Conservation (phyloP, 176 grass and related monocot genomes). For the Triticum turgidum region DNA sequence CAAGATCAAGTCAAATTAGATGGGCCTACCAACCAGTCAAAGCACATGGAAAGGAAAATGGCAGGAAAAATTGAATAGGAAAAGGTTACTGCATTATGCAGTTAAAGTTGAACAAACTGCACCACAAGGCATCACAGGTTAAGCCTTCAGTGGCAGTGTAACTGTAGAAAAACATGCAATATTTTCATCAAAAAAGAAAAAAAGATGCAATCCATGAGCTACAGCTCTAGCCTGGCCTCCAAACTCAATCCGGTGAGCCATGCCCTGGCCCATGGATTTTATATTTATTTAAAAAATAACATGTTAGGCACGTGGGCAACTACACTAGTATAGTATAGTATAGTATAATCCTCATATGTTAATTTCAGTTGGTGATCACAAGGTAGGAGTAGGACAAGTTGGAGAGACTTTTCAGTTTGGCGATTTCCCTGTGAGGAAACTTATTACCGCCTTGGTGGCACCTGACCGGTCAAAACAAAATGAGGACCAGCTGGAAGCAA, state of each 20-base stretch:
- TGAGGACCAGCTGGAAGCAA: neutral
- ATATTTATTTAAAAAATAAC: neutral
- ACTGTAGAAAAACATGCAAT: neutral
- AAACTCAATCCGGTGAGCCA: neutral
- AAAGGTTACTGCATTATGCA: neutral
- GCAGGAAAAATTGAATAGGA: neutral
- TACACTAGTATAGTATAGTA: neutral
- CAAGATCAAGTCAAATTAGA: constrained; percentile 26
- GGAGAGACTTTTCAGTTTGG: neutral
- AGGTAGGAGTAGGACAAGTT: neutral
- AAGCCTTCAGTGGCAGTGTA: neutral
- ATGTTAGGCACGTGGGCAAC: neutral
- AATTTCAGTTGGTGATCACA: neutral
- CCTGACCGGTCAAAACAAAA: neutral
- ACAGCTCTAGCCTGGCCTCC: neutral
- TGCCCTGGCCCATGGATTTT: neutral
- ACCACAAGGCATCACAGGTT: neutral
- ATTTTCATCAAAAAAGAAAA: too few species aligned
- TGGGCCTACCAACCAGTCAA: constrained; percentile 29
- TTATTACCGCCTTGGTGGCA: neutral
- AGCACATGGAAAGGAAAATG: constrained; percentile 22
- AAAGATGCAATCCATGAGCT: neutral
- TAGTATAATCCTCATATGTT: neutral
- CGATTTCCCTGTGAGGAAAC: neutral
- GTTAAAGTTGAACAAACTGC: neutral